phyloP scores from a whole-genome alignment of 306 rosid genomes.

The Dryas octopetala region DNA sequence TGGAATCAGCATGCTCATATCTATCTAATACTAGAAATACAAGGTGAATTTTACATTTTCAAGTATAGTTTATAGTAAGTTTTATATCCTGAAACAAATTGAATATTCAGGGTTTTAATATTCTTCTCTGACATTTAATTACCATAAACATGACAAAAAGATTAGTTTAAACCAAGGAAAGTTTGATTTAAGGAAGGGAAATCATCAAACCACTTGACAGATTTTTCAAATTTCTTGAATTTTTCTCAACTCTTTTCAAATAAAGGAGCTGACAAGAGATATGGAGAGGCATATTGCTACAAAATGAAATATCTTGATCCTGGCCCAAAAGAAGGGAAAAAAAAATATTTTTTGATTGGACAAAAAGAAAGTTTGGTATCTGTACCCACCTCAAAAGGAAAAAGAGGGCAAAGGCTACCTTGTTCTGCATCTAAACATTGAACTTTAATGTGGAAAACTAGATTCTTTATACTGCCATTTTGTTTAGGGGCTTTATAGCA shows the following conservation, averaged over 20 bases:
- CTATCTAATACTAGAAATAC: conserved; percentile 44
- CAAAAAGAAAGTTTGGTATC: not conserved
- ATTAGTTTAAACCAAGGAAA: not conserved
- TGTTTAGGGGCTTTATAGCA: no score
- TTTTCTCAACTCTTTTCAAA: not conserved
- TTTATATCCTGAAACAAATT: conserved; percentile 1
- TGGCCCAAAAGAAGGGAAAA: not conserved
- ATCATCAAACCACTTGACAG: not conserved
- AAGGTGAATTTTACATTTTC: conserved; percentile 42
- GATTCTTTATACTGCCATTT: no score
- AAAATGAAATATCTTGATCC: not conserved
- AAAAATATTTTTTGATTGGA: not conserved
- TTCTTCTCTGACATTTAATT: conserved; percentile 3
- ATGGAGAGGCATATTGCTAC: not conserved
- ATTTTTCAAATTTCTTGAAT: not conserved
- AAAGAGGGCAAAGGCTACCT: no score
- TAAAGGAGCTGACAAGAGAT: not conserved
- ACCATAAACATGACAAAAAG: not conserved
- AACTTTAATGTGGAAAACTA: no score
- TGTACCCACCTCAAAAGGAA: not conserved
- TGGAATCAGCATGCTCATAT: conserved; percentile 52
- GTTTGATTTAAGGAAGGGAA: not conserved
- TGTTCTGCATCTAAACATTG: no score
- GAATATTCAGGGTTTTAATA: not conserved
- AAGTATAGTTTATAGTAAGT: not conserved